Evolutionary conservation across 2,329 filamentous ascomycete genomes (phyloP).

Genomic region (Aspergillus melleus): DNA sequence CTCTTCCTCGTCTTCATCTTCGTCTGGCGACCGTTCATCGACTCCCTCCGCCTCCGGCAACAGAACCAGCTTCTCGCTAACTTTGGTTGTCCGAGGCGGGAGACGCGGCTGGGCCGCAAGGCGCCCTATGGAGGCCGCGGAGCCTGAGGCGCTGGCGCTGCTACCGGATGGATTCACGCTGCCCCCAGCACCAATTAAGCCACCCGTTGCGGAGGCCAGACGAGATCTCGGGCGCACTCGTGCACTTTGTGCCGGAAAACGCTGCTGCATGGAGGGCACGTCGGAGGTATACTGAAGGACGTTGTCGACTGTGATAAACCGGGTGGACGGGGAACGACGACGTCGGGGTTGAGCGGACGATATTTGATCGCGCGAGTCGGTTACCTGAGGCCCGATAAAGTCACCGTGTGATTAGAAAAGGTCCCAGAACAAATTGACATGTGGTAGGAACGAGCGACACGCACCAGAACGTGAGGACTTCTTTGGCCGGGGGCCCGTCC

Average conservation of each 20-base stretch:
- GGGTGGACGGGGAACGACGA: constrained; percentile 54
- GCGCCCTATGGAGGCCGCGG: constrained; percentile 58
- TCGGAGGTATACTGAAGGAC: constrained; percentile 92
- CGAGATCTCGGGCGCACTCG: constrained; percentile 32
- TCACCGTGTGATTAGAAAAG: background rate
- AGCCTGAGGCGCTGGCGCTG: constrained; percentile 42
- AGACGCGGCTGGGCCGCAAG: constrained; percentile 59
- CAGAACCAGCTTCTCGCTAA: constrained; percentile 94
- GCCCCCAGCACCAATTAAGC: constrained; percentile 30
- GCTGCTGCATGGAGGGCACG: constrained; percentile 89
- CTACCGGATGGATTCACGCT: constrained; percentile 43
- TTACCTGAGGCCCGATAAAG: constrained; percentile 33
- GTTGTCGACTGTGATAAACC: constrained; percentile 86
- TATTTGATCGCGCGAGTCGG: constrained; percentile 46
- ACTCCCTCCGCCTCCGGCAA: constrained; percentile 69
- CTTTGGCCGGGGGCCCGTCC: constrained; percentile 39
- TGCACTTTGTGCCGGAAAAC: constrained; percentile 57
- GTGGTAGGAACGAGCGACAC: constrained; percentile 6
- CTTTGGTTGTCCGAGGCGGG: constrained; percentile 85
- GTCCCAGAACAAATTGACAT: background rate
- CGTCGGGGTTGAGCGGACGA: constrained; percentile 25
- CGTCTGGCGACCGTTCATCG: constrained; percentile 23
- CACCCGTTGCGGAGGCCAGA: constrained; percentile 32
- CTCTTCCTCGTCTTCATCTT: constrained; percentile 24
- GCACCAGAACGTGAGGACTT: constrained; percentile 47